Conservation (phyloP, 495 filamentous ascomycete species). For the Neurospora tetrasperma region DNA sequence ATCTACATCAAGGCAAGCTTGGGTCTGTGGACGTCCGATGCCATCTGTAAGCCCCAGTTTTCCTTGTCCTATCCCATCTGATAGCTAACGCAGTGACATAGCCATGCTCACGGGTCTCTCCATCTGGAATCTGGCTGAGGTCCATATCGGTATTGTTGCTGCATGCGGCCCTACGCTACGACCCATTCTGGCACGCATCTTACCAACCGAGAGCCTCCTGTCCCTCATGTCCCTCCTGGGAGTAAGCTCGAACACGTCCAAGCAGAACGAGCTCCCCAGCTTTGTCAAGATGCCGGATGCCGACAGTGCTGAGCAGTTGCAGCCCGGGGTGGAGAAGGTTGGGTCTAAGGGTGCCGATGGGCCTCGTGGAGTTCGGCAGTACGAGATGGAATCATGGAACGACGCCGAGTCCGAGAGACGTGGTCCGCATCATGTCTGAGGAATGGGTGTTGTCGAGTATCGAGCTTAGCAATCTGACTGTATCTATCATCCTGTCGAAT, state of each 20-base stretch:
- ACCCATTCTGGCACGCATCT: slow-evolving; percentile 1
- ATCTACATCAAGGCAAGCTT: slow-evolving; percentile 7
- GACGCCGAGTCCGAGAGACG: background rate
- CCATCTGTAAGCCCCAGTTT: slow-evolving; percentile 9
- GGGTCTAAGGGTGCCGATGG: background rate
- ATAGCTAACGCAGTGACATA: background rate
- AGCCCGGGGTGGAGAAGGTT: background rate
- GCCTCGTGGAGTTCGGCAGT: background rate
- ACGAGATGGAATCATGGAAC: background rate
- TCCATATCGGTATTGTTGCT: slow-evolving; percentile 16
- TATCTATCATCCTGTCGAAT: background rate
- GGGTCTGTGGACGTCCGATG: slow-evolving; percentile 5
- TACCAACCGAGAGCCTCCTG: slow-evolving; percentile 4
- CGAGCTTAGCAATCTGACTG: background rate
- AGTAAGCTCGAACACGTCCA: background rate
- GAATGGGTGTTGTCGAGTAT: background rate
- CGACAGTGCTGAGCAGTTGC: background rate
- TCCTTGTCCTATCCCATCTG: background rate
- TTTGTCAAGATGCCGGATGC: background rate
- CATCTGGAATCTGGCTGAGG: slow-evolving; percentile 15
- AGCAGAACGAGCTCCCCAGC: background rate
- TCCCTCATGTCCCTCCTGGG: slow-evolving; percentile 7
- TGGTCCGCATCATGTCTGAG: background rate
- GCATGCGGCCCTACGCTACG: slow-evolving; percentile 11
- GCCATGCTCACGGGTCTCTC: slow-evolving; percentile 5